Conservation (phyloP, 2,329 filamentous ascomycete species). For the Penicillium sp. region DNA sequence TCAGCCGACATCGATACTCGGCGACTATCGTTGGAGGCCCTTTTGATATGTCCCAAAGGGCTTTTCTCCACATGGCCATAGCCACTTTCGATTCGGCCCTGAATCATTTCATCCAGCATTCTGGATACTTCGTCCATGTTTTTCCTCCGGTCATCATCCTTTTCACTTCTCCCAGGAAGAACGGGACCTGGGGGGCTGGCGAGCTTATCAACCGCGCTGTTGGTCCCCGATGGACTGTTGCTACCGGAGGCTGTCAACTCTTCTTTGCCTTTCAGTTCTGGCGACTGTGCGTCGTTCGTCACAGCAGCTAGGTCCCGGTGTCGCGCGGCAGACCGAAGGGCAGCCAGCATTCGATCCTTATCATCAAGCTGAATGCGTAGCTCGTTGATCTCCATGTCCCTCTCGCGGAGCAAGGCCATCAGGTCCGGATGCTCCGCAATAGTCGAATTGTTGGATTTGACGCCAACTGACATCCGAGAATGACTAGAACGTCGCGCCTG, state of each 20-base stretch:
- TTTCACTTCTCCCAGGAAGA: slow-evolving; percentile 33
- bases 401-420: slow-evolving; percentile 73
- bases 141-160: slow-evolving; percentile 50
- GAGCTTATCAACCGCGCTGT: slow-evolving; percentile 21
- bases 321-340: slow-evolving; percentile 78
- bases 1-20: slow-evolving; percentile 13
- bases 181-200: slow-evolving; percentile 32
- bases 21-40: slow-evolving; percentile 46
- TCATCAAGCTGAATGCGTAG: slow-evolving; percentile 87
- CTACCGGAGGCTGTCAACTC: slow-evolving; percentile 31
- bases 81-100: slow-evolving; percentile 76
- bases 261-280: slow-evolving; percentile 31
- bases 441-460: slow-evolving; percentile 64
- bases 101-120: slow-evolving; percentile 95
- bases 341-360: slow-evolving; percentile 89
- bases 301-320: slow-evolving; percentile 79
- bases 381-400: slow-evolving; percentile 88
- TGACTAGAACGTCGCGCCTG: slow-evolving; percentile 90
- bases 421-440: slow-evolving; percentile 74
- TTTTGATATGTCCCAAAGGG: slow-evolving; percentile 62
- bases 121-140: slow-evolving; percentile 90
- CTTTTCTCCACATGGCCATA: slow-evolving; percentile 70
- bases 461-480: slow-evolving; percentile 76
- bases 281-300: slow-evolving; percentile 36
- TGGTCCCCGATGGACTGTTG: slow-evolving; percentile 20